Conservation (phyloP, 2,329 filamentous ascomycete genomes). For the Pyrenophora teres region DNA sequence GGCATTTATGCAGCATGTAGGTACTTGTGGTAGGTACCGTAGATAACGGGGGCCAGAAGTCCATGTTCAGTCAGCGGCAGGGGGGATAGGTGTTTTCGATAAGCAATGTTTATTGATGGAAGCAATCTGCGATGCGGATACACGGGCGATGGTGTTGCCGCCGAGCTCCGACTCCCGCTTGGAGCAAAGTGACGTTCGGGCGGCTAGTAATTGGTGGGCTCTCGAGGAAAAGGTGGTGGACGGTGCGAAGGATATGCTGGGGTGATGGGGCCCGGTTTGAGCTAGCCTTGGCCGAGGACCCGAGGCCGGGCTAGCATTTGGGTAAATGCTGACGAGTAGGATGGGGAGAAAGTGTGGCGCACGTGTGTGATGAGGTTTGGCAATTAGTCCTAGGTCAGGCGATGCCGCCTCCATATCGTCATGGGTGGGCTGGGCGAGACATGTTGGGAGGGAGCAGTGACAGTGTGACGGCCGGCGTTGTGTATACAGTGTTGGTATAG, state of each 20-base stretch:
- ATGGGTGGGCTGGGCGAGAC: neutral
- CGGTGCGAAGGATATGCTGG: conserved; percentile 7
- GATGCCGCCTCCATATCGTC: neutral
- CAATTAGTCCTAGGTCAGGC: conserved; percentile 15
- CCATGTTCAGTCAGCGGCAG: neutral
- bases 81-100: neutral
- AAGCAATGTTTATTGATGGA: neutral
- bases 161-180: conserved; percentile 4
- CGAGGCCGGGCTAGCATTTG: conserved; percentile 6
- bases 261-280: conserved; percentile 24
- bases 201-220: conserved; percentile 11
- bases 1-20: neutral
- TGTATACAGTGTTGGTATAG: too few relatives aligned
- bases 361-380: conserved; percentile 26
- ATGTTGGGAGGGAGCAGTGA: neutral
- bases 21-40: too few relatives aligned
- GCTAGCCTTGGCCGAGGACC: conserved; percentile 19
- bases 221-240: too few relatives aligned
- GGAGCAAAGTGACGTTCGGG: conserved; percentile 4
- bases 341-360: conserved; percentile 8
- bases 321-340: conserved; percentile 18
- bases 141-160: neutral
- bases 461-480: too few relatives aligned
- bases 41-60: too few relatives aligned
- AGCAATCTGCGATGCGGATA: neutral